Conservation (phyloP, 2,329 filamentous ascomycete species). For the Diplodia mutila region DNA sequence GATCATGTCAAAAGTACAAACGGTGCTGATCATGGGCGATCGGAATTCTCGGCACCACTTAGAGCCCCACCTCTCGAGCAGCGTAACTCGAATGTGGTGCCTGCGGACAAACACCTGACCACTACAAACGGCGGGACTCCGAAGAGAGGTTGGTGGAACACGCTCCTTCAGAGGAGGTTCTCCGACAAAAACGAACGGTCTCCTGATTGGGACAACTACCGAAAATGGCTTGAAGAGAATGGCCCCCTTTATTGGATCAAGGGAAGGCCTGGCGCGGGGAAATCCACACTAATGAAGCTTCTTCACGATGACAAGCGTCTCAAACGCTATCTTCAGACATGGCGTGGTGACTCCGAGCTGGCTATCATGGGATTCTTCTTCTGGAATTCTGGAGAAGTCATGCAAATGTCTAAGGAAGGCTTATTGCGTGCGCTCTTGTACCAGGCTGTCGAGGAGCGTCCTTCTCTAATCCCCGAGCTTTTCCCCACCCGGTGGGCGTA, state of each 20-base stretch:
- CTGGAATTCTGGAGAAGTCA: constrained; percentile 23
- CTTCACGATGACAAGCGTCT: constrained; percentile 27
- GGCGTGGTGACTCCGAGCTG: background rate
- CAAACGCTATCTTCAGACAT: constrained; percentile 12
- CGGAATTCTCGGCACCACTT: background rate
- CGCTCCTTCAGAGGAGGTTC: background rate
- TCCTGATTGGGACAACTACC: constrained; percentile 27
- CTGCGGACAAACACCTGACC: background rate
- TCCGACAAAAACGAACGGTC: constrained; percentile 1
- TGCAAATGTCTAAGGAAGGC: constrained; percentile 23
- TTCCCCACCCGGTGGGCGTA: constrained; percentile 19
- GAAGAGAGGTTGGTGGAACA: constrained; percentile 8
- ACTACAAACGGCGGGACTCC: background rate
- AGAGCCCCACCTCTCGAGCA: background rate
- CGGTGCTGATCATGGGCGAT: background rate
- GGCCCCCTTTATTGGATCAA: constrained; percentile 39
- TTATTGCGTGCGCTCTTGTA: constrained; percentile 23
- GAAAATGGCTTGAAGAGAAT: constrained; percentile 28
- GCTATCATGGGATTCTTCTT: constrained; percentile 23
- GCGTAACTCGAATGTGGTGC: background rate
- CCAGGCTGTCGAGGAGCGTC: constrained; percentile 8
- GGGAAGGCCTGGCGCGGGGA: constrained; percentile 53
- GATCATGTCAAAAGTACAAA: background rate
- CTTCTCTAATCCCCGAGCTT: background rate
- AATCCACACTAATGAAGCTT: constrained; percentile 51